Evolutionary conservation across 1,284 basidiomycete species (phyloP).

Genomic region (Marasmius oreades): DNA sequence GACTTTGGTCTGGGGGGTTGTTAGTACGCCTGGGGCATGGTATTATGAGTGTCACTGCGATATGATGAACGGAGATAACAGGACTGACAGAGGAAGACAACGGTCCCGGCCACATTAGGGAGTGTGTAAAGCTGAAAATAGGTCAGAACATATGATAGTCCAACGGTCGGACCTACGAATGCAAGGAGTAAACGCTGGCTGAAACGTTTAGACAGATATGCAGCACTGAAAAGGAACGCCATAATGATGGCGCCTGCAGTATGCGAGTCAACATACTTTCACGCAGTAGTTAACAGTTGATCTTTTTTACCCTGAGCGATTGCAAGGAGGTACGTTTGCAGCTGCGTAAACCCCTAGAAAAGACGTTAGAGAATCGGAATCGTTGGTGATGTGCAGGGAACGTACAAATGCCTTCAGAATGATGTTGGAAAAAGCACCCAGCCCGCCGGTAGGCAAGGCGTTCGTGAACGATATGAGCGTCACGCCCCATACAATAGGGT

Average conservation of each 20-base stretch:
- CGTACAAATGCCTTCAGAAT: conserved; percentile 44
- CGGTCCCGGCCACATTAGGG: conserved; percentile 46
- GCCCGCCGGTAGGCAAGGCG: conserved; percentile 49
- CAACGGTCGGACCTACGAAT: conserved; percentile 30
- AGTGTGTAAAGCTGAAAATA: conserved; percentile 38
- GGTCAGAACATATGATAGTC: neutral
- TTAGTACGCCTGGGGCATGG: conserved; percentile 30
- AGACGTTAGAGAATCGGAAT: conserved; percentile 4
- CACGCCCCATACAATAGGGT: conserved; percentile 44
- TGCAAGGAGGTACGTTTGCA: conserved; percentile 49
- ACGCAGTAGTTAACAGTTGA: too few species aligned
- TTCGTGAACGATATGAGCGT: conserved; percentile 48
- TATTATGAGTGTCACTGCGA: neutral
- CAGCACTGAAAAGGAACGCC: conserved; percentile 42
- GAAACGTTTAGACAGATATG: conserved; percentile 39
- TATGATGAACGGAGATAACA: neutral
- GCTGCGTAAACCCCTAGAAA: conserved; percentile 37
- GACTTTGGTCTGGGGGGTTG: conserved; percentile 38
- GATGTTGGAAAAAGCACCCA: conserved; percentile 51
- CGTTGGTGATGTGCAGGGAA: neutral
- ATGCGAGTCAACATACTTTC: neutral
- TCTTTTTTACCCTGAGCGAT: conserved; percentile 48
- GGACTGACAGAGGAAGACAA: conserved; percentile 41
- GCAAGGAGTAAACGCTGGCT: conserved; percentile 43
- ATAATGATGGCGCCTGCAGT: conserved; percentile 42